These are phyloP conservation scores for Apiotrichum laibachii DNA, from an alignment of 1,284 basidiomycete species.

Conservation along the genomic window DNA sequence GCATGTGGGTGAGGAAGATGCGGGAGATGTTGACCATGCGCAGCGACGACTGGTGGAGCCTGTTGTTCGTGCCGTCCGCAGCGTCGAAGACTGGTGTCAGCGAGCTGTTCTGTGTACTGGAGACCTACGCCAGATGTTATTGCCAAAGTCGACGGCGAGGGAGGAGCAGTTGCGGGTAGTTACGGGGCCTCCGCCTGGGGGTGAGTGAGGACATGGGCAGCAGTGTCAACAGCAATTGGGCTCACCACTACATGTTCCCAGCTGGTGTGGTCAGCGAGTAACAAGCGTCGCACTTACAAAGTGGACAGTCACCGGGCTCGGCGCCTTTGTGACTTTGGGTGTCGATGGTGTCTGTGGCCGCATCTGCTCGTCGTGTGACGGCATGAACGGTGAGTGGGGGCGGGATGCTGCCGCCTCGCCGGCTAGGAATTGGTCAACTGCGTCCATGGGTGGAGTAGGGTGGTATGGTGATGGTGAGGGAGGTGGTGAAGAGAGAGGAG, in stretches of 20 bases:
- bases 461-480: not conserved
- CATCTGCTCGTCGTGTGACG: slow-evolving; percentile 5
- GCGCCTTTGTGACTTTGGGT: slow-evolving; percentile 8
- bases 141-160: slow-evolving; percentile 50
- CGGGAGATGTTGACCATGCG: slow-evolving; percentile 62
- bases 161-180: slow-evolving; percentile 49
- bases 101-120: not conserved
- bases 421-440: not conserved
- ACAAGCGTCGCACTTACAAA: slow-evolving; percentile 32
- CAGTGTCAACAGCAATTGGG: not conserved
- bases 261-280: slow-evolving; percentile 23
- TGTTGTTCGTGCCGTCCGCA: slow-evolving; percentile 82
- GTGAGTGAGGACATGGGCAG: not conserved
- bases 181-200: slow-evolving; percentile 48
- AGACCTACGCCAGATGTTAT: slow-evolving; percentile 48
- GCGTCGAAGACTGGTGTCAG: slow-evolving; percentile 70
- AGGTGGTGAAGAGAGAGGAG: not conserved
- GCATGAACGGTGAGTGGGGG: slow-evolving; percentile 4
- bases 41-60: slow-evolving; percentile 65
- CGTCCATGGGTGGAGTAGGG: not conserved
- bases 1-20: slow-evolving; percentile 87
- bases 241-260: slow-evolving; percentile 51
- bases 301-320: slow-evolving; percentile 37
- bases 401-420: not conserved
- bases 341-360: not conserved